A percentile compares a stretch with the other conserved stretches of the same genome.
Conservation (phyloP, 208 protist species). For the Crithidia expoeki region DNA sequence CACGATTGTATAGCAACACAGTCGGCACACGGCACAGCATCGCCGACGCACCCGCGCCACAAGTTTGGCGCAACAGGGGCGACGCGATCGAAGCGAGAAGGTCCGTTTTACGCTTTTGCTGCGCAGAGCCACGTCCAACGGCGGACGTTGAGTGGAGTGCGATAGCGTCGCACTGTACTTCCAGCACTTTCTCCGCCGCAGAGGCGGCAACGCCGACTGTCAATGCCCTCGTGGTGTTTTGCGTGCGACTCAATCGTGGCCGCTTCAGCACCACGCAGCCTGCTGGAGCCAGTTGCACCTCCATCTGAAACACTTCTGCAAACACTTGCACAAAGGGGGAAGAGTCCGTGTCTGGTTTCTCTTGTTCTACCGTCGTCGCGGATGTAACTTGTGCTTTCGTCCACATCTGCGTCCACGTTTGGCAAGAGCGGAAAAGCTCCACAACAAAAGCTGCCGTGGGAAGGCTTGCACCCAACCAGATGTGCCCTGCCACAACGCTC, state of each 20-base stretch:
- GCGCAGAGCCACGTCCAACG: background rate
- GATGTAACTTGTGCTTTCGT: background rate
- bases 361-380: background rate
- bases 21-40: constrained; percentile 5
- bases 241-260: background rate
- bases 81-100: constrained; percentile 2
- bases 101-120: background rate
- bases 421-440: constrained; percentile 5
- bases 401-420: constrained; percentile 4
- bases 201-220: background rate
- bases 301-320: constrained; percentile 4
- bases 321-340: background rate
- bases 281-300: constrained; percentile 10
- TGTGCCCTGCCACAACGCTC: background rate
- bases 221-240: background rate
- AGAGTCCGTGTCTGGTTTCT: background rate
- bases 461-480: constrained; percentile 3
- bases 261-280: constrained; percentile 9
- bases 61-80: constrained; percentile 1
- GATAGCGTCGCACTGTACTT: background rate
- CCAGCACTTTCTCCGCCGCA: background rate
- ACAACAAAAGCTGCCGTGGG: constrained; percentile 7
- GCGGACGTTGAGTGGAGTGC: background rate
- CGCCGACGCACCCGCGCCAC: background rate
- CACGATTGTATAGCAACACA: constrained; percentile 8